Percentiles rank a stretch among this genome's conserved stretches.
Conservation (phyloP, 768 basidiomycete species). For the Mycena rebaudengoi region DNA sequence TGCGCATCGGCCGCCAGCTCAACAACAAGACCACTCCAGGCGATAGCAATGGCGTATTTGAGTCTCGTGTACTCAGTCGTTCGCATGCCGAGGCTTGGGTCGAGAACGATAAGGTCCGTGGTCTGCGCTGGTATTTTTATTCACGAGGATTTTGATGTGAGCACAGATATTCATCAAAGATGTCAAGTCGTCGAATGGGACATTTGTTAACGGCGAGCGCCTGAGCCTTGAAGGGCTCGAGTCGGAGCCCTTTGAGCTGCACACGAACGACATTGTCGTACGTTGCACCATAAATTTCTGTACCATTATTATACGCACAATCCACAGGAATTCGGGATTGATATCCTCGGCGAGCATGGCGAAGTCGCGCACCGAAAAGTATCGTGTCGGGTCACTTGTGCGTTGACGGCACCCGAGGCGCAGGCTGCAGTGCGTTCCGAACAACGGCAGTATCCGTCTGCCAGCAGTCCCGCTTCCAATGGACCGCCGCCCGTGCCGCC, state of each 20-base stretch:
- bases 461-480: neutral
- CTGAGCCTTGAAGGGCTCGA: constrained; percentile 68
- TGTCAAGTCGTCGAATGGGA: constrained; percentile 76
- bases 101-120: constrained; percentile 41
- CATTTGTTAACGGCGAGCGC: constrained; percentile 73
- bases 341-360: constrained; percentile 75
- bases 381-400: constrained; percentile 67
- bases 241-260: constrained; percentile 68
- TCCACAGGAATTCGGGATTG: constrained; percentile 73
- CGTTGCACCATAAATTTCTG: constrained; percentile 45
- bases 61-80: constrained; percentile 56
- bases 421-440: constrained; percentile 46
- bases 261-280: constrained; percentile 59
- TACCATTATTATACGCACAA: neutral
- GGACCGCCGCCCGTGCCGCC: neutral
- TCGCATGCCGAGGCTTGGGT: constrained; percentile 75
- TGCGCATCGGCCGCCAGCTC: constrained; percentile 71
- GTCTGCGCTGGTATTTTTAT: neutral
- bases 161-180: constrained; percentile 63
- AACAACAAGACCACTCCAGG: constrained; percentile 70
- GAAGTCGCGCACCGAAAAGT: constrained; percentile 78
- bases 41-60: constrained; percentile 21
- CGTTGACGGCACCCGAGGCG: constrained; percentile 64
- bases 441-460: constrained; percentile 34
- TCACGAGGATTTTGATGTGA: neutral